Evolutionary conservation across 768 basidiomycete genomes (phyloP), one percentile per base, ranked within the genome.

Genomic region (Cyclocybe cylindracea): DNA sequence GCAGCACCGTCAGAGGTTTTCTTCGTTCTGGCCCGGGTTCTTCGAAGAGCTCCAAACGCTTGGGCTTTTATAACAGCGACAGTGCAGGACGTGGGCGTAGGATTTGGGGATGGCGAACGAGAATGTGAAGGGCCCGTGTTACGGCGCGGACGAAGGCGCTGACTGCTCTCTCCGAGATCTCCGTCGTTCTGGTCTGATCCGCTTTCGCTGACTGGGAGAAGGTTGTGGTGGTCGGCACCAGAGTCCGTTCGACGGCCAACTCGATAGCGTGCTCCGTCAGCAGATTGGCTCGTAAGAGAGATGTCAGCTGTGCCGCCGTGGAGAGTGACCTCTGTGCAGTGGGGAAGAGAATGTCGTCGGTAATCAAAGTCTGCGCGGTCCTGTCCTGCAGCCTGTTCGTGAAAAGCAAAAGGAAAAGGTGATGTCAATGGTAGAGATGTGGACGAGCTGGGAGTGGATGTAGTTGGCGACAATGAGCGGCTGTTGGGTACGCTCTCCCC

Each of bases 61-160:
- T 93, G 90, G 39, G 91, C 91, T 72, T 93, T 94, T 72, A 94
- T 91, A 51, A 93, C 90, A 47, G 91, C 91, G 42, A 94, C 80
- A 31, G 91, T 93, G 19, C 88, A 87, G 44, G 87, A 90, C 63
- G 91, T 70, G 14, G 72, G 68, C 34, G 78, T 68, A 48, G 72
- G 65, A 53, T 65, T 62, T 39, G 78, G 77, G 9, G 79, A 80
- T 38, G 75, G 73, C 3, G 80, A 79, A 44, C 77, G 77, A n/a
- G 79, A 70, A 61, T 75, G 77, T 34, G 80, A 71, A 24, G 73
- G 68, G 47, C 61, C 66, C 14, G 74, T 70, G 48, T 71, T 68
- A 44, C 78, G 79, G 46, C 82, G 80, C 50, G 77, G 63, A 40
- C 80, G 76, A 58, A 77, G 58, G 55, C 76, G 79, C 32, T 74